Evolutionary conservation across 257 asterid species (phyloP).

Genomic region (Echium plantagineum): DNA sequence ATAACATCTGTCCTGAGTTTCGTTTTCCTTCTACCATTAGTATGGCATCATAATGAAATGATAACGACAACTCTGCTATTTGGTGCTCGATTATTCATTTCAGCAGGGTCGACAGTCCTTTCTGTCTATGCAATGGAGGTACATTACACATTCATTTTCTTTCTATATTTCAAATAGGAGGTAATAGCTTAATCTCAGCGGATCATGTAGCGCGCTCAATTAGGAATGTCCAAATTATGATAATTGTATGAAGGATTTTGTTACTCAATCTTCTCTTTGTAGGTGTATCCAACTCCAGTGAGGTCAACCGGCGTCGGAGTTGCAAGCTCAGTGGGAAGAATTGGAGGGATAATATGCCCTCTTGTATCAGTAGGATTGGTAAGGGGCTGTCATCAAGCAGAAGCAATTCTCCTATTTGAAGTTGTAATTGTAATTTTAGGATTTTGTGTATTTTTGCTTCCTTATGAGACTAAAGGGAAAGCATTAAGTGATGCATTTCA

Average conservation of each 20-base stretch:
- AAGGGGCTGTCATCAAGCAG: constrained; percentile 12
- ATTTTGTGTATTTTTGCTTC: constrained; percentile 11
- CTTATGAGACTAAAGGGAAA: constrained; percentile 23
- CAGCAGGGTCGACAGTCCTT: constrained; percentile 44
- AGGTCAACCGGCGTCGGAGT: constrained; percentile 26
- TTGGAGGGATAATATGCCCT: constrained; percentile 28
- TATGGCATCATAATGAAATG: constrained; percentile 33
- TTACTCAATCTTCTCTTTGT: constrained; percentile 1
- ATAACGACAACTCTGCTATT: constrained; percentile 42
- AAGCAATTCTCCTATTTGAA: constrained; percentile 20
- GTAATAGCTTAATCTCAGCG: no score
- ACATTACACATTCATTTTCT: constrained; percentile 1
- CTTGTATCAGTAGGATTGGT: constrained; percentile 19
- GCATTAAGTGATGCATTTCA: constrained; percentile 8
- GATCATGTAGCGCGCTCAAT: no score
- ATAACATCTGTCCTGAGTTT: constrained; percentile 35
- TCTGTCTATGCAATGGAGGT: constrained; percentile 67
- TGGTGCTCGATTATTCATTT: constrained; percentile 57
- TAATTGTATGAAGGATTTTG: no score
- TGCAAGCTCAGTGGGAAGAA: constrained; percentile 24
- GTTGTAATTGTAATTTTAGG: constrained; percentile 13
- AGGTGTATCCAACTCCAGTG: constrained; percentile 28
- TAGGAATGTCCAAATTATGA: no score
- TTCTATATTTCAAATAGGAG: no score
- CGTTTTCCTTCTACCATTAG: constrained; percentile 41